A percentile compares a stretch with the other conserved stretches of the same genome.
Conservation (phyloP, 176 grass and related monocot species). For the Aegilops bicornis region DNA sequence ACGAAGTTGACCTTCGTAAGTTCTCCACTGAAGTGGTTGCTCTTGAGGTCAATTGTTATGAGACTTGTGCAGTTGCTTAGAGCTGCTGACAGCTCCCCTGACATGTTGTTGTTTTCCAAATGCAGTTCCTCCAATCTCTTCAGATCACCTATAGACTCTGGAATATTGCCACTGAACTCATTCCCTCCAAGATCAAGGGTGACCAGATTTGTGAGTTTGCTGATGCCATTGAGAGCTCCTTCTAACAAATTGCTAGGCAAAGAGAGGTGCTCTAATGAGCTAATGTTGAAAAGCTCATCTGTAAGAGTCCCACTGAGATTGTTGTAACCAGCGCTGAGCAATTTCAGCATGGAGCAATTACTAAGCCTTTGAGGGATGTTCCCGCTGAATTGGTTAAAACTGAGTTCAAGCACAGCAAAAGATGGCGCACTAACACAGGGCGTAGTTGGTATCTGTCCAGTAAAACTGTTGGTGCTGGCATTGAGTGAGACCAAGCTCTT, state of each 20-base stretch:
- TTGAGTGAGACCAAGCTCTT: conserved; percentile 22
- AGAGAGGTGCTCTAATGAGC: conserved; percentile 23
- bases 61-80: conserved; percentile 22
- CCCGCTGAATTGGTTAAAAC: conserved; percentile 23
- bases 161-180: background rate
- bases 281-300: conserved; percentile 15
- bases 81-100: background rate
- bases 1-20: conserved; percentile 41
- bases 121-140: conserved; percentile 16
- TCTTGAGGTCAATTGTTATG: conserved; percentile 25
- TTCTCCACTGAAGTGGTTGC: conserved; percentile 30
- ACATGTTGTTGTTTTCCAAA: background rate
- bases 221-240: background rate
- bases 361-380: background rate
- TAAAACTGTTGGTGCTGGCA: conserved; percentile 51
- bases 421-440: background rate
- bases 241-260: conserved; percentile 11
- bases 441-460: background rate
- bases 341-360: background rate
- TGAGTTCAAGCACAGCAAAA: conserved; percentile 16
- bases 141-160: conserved; percentile 10
- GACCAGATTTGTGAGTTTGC: conserved; percentile 8
- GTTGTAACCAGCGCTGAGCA: conserved; percentile 28
- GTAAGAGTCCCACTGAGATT: background rate
- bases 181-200: conserved; percentile 32